Base-by-base conservation (phyloP, 2,329 filamentous ascomycete species). In the Pyrenochaeta sp. region DNA sequence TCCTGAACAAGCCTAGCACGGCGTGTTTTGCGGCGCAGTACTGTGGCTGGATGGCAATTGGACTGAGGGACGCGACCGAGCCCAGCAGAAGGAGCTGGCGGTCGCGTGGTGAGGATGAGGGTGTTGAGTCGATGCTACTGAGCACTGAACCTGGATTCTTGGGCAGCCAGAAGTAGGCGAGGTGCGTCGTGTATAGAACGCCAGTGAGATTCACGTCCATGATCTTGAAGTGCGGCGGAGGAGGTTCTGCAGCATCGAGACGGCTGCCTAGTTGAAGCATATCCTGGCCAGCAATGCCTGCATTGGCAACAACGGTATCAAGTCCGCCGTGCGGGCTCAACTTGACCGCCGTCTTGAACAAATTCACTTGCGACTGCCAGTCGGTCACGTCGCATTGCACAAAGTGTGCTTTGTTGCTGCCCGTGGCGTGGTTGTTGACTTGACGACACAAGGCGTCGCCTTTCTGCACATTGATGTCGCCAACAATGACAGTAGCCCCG, bases 21-120 rank as follows among this genome's bases (percentile, higher is more conserved):
- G 81, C 87, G 73, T 90, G 88, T 69, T 90, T 90, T 39, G 85
- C 81, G 29, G 83, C 79, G 20, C 80, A 79, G 71, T 90, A 90
- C 51, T 86, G 81, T 6, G 77, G 71, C 44, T 78, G 75, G 1
- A 71, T 67, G 1, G 76, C 66, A 18, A 82, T 72, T 2, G 77
- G 77, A 0, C 58, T 58, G 4, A 82, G 62, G 10, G 83, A 84
- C 0, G 87, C 87, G 30, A 89, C 76, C 9, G 85, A 88, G 33
- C 87, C 85, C 40, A 90, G 74, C 18, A 90, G 77, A 14, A 90
- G 76, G 35, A 90, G 67, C 71, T 87, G 85, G 30, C 85, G 77
- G 68, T 89, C 86, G 27, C 80, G 71, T 15, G 62, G 61, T 5
- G 63, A 61, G 23, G 55, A 54, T 1, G 56, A 64, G 2, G 75